Conservation (phyloP, 2,329 filamentous ascomycete species). For the Penicillium palitans region DNA sequence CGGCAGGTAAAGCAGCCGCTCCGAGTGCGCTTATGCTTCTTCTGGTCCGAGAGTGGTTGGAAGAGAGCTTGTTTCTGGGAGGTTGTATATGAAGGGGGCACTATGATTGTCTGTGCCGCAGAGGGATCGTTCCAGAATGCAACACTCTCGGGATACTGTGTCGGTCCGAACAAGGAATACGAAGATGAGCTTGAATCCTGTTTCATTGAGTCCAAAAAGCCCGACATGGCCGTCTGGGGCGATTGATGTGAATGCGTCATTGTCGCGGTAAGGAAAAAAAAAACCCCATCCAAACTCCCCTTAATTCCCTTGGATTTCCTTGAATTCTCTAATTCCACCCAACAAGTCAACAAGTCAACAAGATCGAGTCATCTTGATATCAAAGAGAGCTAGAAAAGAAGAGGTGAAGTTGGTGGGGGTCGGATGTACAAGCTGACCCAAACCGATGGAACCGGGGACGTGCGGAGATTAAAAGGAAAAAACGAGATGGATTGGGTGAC, state of each 20-base stretch:
- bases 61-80: conserved; percentile 32
- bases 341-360: not conserved
- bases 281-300: not conserved
- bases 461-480: conserved; percentile 25
- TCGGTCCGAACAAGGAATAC: conserved; percentile 37
- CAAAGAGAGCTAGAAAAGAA: not conserved
- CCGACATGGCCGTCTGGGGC: conserved; percentile 33
- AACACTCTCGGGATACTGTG: conserved; percentile 44
- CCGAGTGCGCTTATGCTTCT: conserved; percentile 89
- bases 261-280: conserved; percentile 7
- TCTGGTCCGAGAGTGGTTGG: conserved; percentile 58
- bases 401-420: conserved; percentile 17
- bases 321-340: not conserved
- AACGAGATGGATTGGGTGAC: not conserved
- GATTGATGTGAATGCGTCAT: conserved; percentile 37
- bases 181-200: conserved; percentile 31
- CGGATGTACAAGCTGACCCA: conserved; percentile 14
- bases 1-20: conserved; percentile 95
- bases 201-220: conserved; percentile 29
- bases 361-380: not conserved
- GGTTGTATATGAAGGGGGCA: conserved; percentile 18
- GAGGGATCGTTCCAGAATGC: conserved; percentile 46
- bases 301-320: not conserved
- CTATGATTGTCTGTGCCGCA: conserved; percentile 18
- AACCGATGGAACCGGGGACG: conserved; percentile 26